Conservation (phyloP, 1,284 basidiomycete species). For the Phellinidium pouzarii region DNA sequence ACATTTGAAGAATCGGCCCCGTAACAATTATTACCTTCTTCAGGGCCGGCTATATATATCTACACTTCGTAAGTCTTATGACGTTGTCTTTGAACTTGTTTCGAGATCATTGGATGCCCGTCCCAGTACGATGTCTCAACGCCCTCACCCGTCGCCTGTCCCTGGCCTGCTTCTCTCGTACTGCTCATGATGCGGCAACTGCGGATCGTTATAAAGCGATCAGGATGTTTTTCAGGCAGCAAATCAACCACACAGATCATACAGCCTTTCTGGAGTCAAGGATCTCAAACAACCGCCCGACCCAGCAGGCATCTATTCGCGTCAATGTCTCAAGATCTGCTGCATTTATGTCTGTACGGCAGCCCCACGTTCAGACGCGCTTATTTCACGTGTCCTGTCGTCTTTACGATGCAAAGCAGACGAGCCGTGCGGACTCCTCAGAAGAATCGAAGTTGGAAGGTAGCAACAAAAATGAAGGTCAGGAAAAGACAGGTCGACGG, state of each 20-base stretch:
- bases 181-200: slow-evolving; percentile 24
- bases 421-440: neutral
- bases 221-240: slow-evolving; percentile 42
- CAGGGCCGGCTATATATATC: too few species aligned
- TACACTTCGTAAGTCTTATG: too few species aligned
- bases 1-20: too few species aligned
- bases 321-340: neutral
- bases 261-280: slow-evolving; percentile 11
- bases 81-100: neutral
- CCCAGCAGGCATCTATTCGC: neutral
- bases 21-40: too few species aligned
- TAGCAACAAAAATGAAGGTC: neutral
- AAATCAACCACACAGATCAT: slow-evolving; percentile 21
- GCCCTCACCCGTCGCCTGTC: neutral
- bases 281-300: neutral
- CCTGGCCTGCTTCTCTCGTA: neutral
- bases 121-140: neutral
- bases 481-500: neutral
- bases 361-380: neutral
- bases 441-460: neutral
- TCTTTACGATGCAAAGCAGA: neutral
- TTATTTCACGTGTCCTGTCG: neutral
- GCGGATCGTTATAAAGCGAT: slow-evolving; percentile 46
- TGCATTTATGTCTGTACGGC: neutral
- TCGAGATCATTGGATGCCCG: neutral